These are phyloP conservation scores for Nakataea oryzae DNA, from an alignment of 2,329 filamentous ascomycete genomes.

Conservation along the genomic window DNA sequence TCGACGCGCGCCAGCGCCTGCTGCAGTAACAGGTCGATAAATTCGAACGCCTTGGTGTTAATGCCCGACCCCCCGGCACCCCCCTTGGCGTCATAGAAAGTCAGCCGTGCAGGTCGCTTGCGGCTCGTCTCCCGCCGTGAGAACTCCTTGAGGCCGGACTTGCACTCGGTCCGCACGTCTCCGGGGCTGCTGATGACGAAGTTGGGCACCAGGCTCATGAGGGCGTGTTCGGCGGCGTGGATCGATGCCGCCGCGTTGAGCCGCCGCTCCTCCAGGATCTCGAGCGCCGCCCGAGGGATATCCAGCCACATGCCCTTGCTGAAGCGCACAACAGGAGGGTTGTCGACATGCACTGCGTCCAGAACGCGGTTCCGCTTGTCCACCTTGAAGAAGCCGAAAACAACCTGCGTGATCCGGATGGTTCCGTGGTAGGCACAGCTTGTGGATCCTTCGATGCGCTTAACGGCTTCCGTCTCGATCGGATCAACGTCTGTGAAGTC, in stretches of 20 bases:
- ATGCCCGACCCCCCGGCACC: slow-evolving; percentile 77
- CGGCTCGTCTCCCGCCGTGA: slow-evolving; percentile 45
- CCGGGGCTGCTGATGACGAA: slow-evolving; percentile 85
- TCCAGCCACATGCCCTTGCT: slow-evolving; percentile 95
- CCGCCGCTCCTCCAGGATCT: slow-evolving; percentile 61
- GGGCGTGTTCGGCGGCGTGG: slow-evolving; percentile 87
- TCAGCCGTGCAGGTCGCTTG: slow-evolving; percentile 79
- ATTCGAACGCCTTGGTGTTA: slow-evolving; percentile 87
- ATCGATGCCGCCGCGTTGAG: slow-evolving; percentile 83
- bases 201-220: slow-evolving; percentile 78
- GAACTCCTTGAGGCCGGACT: slow-evolving; percentile 80
- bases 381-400: slow-evolving; percentile 97
- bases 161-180: slow-evolving; percentile 91
- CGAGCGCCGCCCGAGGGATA: slow-evolving; percentile 67
- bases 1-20: slow-evolving; percentile 71
- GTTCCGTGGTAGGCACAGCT: slow-evolving; percentile 74
- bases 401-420: slow-evolving; percentile 77
- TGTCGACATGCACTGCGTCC: slow-evolving; percentile 87
- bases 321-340: slow-evolving; percentile 76
- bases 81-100: slow-evolving; percentile 92
- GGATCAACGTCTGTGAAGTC: slow-evolving; percentile 94
- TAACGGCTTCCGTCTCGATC: slow-evolving; percentile 80
- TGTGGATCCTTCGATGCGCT: slow-evolving; percentile 51
- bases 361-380: slow-evolving; percentile 76
- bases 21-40: slow-evolving; percentile 66